These are phyloP conservation scores for Coelastrella sp. DNA, from an alignment of 139 green algal genomes.

Conservation along the genomic window DNA sequence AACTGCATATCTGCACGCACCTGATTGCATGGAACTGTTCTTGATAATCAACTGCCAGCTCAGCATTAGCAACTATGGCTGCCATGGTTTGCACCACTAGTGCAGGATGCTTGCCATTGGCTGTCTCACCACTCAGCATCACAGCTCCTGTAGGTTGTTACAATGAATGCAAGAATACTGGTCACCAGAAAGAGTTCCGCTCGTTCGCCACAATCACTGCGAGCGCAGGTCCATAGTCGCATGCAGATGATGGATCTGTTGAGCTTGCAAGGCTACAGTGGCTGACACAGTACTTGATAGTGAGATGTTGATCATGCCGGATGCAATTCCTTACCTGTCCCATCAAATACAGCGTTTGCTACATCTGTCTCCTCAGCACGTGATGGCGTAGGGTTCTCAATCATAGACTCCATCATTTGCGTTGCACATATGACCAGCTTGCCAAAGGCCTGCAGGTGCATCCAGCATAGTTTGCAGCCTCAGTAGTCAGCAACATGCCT, in stretches of 20 bases:
- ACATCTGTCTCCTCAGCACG: slow-evolving; percentile 78
- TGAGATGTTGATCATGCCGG: too few relatives aligned
- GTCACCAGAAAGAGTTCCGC: too few relatives aligned
- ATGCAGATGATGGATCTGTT: too few relatives aligned
- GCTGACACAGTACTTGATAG: too few relatives aligned
- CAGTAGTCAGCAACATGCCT: too few relatives aligned
- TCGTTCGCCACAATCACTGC: too few relatives aligned
- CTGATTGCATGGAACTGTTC: slow-evolving; percentile 65
- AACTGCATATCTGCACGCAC: too few relatives aligned
- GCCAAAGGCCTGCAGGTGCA: slow-evolving; percentile 52
- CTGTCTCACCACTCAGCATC: slow-evolving; percentile 75
- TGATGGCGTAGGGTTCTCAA: slow-evolving; percentile 64
- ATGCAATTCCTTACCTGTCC: slow-evolving; percentile 49
- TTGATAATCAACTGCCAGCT: slow-evolving; percentile 67
- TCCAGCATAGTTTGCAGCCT: not conserved
- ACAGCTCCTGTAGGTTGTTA: slow-evolving; percentile 34
- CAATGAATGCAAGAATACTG: too few relatives aligned
- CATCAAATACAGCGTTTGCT: slow-evolving; percentile 74
- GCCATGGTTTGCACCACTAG: slow-evolving; percentile 65
- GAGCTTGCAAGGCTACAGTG: too few relatives aligned
- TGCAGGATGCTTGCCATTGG: slow-evolving; percentile 61
- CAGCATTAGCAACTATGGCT: slow-evolving; percentile 72
- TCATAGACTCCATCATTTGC: slow-evolving; percentile 73
- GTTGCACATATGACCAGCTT: slow-evolving; percentile 58
- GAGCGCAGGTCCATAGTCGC: too few relatives aligned